Conservation (phyloP, 805 yeast species). For the Monosporozyma aquatica region DNA sequence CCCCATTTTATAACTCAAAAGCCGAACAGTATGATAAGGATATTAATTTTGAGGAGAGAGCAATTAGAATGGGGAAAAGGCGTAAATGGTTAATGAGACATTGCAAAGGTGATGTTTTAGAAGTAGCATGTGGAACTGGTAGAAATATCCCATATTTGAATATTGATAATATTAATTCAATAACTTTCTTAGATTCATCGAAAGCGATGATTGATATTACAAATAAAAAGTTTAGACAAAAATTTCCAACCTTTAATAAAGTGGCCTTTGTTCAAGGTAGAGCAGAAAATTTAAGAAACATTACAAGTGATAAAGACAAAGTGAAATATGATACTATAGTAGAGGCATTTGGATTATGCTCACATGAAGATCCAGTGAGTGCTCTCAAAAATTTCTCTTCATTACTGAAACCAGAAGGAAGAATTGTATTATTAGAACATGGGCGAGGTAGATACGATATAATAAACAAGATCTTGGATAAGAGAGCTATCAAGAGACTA, state of each 20-base stretch:
- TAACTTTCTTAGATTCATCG: constrained; percentile 83
- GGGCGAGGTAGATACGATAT: constrained; percentile 78
- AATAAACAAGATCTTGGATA: constrained; percentile 72
- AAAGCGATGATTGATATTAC: constrained; percentile 77
- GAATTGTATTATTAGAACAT: constrained; percentile 81
- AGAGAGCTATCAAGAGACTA: constrained; percentile 73
- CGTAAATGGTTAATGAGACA: constrained; percentile 75
- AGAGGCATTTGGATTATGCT: constrained; percentile 92
- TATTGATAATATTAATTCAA: constrained; percentile 50
- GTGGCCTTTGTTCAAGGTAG: constrained; percentile 86
- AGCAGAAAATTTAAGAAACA: constrained; percentile 67
- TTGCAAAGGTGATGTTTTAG: constrained; percentile 80
- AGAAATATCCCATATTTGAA: constrained; percentile 74
- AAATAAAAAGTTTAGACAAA: constrained; percentile 57
- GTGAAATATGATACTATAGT: constrained; percentile 82
- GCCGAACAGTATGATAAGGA: constrained; percentile 77
- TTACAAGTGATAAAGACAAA: constrained; percentile 35
- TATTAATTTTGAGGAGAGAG: constrained; percentile 48
- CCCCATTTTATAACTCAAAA: constrained; percentile 63
- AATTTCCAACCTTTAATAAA: constrained; percentile 55
- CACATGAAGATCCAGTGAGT: constrained; percentile 85
- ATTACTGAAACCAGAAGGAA: constrained; percentile 80
- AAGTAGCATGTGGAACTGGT: constrained; percentile 95
- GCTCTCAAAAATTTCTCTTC: constrained; percentile 67
- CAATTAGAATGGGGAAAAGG: constrained; percentile 43